Percentiles rank a stretch among this genome's conserved stretches.
Conservation (phyloP, 2,329 filamentous ascomycete genomes). For the Talaromyces sp. region DNA sequence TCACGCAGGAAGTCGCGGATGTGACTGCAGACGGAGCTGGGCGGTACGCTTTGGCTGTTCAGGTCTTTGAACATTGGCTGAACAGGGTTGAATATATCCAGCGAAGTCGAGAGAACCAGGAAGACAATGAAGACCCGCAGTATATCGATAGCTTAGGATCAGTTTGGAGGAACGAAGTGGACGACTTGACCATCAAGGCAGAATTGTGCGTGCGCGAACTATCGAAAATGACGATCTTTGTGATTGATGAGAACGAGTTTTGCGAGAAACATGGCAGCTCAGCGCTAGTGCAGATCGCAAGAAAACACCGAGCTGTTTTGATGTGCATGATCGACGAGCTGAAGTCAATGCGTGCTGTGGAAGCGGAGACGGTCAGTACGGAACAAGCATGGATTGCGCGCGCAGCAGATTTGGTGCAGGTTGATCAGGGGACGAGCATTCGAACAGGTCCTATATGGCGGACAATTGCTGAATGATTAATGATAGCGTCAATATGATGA, state of each 20-base stretch:
- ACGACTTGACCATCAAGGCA: conserved; percentile 30
- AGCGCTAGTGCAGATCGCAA: conserved; percentile 31
- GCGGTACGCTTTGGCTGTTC: conserved; percentile 30
- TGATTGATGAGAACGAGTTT: conserved; percentile 27
- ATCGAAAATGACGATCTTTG: conserved; percentile 35
- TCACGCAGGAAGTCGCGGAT: conserved; percentile 38
- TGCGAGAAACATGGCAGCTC: background rate
- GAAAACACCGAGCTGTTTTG: conserved; percentile 29
- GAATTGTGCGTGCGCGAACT: conserved; percentile 36
- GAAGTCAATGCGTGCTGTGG: conserved; percentile 33
- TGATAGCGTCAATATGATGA: background rate
- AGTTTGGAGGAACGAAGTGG: conserved; percentile 35
- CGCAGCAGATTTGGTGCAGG: conserved; percentile 24
- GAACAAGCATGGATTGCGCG: conserved; percentile 34
- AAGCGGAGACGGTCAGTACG: conserved; percentile 32
- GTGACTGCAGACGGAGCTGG: conserved; percentile 28
- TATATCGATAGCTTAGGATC: conserved; percentile 37
- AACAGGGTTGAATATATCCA: conserved; percentile 28
- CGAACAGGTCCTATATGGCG: conserved; percentile 1
- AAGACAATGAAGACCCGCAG: conserved; percentile 9
- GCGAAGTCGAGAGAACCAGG: conserved; percentile 14
- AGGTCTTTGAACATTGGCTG: conserved; percentile 38
- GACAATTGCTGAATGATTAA: background rate
- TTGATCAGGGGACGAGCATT: background rate
- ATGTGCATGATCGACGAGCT: conserved; percentile 38